phyloP scores from a whole-genome alignment of 768 basidiomycete genomes.

The Mycena capillaripes region DNA sequence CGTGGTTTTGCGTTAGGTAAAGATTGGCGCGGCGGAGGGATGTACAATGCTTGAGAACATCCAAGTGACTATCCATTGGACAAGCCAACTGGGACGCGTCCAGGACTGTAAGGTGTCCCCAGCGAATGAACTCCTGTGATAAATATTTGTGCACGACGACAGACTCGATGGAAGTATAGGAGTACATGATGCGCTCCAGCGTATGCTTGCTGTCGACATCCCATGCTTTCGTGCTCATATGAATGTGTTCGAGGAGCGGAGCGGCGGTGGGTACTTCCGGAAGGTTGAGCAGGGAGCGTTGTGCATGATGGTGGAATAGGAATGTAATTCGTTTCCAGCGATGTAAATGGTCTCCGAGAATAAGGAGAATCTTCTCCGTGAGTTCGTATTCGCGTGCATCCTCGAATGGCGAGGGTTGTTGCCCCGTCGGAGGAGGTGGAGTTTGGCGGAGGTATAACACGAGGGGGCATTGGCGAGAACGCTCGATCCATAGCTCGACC shows the following conservation, averaged over 20 bases:
- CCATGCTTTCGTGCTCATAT: conserved; percentile 24
- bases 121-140: conserved; percentile 22
- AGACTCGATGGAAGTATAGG: conserved; percentile 22
- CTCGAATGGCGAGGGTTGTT: neutral
- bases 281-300: conserved; percentile 25
- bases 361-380: conserved; percentile 29
- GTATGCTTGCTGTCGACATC: neutral
- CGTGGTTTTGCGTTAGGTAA: neutral
- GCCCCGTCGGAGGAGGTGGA: neutral
- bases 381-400: conserved; percentile 26
- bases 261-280: conserved; percentile 4
- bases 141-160: conserved; percentile 27
- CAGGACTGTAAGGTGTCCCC: conserved; percentile 28
- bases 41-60: conserved; percentile 20
- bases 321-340: conserved; percentile 35
- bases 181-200: conserved; percentile 29
- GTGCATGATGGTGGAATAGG: conserved; percentile 20
- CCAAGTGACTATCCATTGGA: conserved; percentile 7
- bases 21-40: conserved; percentile 29
- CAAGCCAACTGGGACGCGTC: conserved; percentile 25
- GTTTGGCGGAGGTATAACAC: conserved; percentile 34
- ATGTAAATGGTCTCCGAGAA: conserved; percentile 18
- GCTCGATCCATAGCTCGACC: conserved; percentile 33
- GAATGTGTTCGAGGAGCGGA: conserved; percentile 32
- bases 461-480: conserved; percentile 24